phyloP scores from a whole-genome alignment of 805 yeast genomes.

The Torulaspora quercuum region DNA sequence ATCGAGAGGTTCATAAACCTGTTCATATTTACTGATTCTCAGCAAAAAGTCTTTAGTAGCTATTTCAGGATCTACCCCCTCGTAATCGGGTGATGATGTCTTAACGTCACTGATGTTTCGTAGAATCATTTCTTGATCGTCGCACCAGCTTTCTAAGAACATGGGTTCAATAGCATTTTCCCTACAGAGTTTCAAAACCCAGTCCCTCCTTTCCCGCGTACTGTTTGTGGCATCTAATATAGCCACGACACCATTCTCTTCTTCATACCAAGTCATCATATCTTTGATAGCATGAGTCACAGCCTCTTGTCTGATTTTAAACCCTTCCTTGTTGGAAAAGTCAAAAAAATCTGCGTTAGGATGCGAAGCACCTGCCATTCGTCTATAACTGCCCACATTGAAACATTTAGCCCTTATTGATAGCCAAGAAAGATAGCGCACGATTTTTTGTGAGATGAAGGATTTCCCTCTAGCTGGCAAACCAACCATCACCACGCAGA shows the following conservation, averaged over 20 bases:
- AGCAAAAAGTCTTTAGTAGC: slow-evolving; percentile 70
- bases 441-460: slow-evolving; percentile 89
- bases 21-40: slow-evolving; percentile 71
- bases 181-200: slow-evolving; percentile 58
- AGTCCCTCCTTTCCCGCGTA: slow-evolving; percentile 64
- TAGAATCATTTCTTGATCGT: slow-evolving; percentile 71
- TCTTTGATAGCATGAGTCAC: slow-evolving; percentile 69
- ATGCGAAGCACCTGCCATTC: slow-evolving; percentile 48
- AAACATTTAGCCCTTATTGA: slow-evolving; percentile 82
- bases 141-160: slow-evolving; percentile 89
- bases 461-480: slow-evolving; percentile 92
- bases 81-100: slow-evolving; percentile 80
- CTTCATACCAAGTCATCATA: slow-evolving; percentile 81
- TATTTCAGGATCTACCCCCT: slow-evolving; percentile 59
- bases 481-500: slow-evolving; percentile 88
- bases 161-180: slow-evolving; percentile 76
- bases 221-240: slow-evolving; percentile 92
- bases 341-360: slow-evolving; percentile 77
- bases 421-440: slow-evolving; percentile 88
- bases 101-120: slow-evolving; percentile 84
- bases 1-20: slow-evolving; percentile 73
- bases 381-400: slow-evolving; percentile 83
- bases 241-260: slow-evolving; percentile 83
- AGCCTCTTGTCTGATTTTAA: slow-evolving; percentile 61
- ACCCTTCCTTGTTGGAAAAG: slow-evolving; percentile 60